Evolutionary conservation across 2,329 filamentous ascomycete species (phyloP).

Genomic region (Lecanicillium sp.): DNA sequence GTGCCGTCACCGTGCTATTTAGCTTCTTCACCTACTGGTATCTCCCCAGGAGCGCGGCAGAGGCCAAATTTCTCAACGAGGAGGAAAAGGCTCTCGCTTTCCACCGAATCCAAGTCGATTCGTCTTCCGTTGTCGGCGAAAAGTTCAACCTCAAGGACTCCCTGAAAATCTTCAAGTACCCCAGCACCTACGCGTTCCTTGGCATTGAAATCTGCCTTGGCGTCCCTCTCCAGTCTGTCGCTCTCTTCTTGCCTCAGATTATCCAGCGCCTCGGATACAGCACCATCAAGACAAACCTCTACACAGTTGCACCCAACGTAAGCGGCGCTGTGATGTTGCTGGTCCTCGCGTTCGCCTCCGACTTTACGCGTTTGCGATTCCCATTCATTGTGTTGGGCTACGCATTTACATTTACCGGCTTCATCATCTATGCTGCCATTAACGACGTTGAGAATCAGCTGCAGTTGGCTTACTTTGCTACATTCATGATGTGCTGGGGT

Average conservation of each 20-base stretch:
- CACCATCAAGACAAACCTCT: constrained; percentile 62
- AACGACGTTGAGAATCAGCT: constrained; percentile 51
- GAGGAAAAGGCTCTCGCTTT: constrained; percentile 63
- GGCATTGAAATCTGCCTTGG: constrained; percentile 52
- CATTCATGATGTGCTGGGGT: constrained; percentile 79
- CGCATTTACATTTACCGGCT: constrained; percentile 65
- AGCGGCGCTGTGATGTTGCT: constrained; percentile 66
- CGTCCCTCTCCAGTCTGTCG: constrained; percentile 48
- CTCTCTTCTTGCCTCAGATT: constrained; percentile 49
- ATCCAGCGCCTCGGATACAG: constrained; percentile 39
- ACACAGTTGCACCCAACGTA: constrained; percentile 74
- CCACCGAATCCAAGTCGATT: constrained; percentile 69
- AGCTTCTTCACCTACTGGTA: constrained; percentile 61
- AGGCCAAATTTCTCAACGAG: constrained; percentile 56
- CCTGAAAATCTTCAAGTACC: constrained; percentile 42
- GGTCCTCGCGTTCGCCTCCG: constrained; percentile 63
- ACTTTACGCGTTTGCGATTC: constrained; percentile 57
- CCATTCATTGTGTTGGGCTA: constrained; percentile 71
- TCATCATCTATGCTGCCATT: constrained; percentile 71
- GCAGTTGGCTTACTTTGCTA: constrained; percentile 66
- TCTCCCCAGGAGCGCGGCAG: constrained; percentile 55
- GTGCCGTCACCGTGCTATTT: constrained; percentile 50
- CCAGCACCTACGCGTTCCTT: constrained; percentile 41
- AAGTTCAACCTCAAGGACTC: constrained; percentile 43
- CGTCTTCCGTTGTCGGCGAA: constrained; percentile 53